Base-by-base conservation (phyloP, 1,284 basidiomycete genomes). In the Microbotryum intermedium region DNA sequence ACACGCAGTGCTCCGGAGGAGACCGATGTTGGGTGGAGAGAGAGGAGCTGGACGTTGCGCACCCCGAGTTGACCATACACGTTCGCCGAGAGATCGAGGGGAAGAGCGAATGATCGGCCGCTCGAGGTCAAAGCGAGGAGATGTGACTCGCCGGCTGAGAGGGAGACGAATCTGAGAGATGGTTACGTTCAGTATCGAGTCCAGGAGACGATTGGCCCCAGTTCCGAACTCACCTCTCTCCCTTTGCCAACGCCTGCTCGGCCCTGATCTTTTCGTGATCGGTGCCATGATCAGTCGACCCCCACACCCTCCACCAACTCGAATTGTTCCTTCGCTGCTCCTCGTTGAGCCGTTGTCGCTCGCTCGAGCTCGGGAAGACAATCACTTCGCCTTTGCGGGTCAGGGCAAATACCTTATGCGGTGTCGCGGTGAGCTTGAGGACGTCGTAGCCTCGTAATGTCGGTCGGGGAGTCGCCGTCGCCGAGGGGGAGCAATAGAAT, bases 61-160 rank as follows among this genome's bases (percentile, higher is more conserved):
- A 80, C 85, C 69, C 90, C 91, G 13, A 97, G 83, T 75, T 97
- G 93, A 1, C 90, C 88, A 73, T 85, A 83, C 1, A 80, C 77
- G 75, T 97, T 97, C n/a, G 85, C 91, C 9, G 81, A 76, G 56
- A 83, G 81, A 62, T 83, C 83, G 50, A 90, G 79, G 0, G 92
- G 88, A 62, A 89, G 83, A 0, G 84, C 82, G 72, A 89, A 93
- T 2, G 87, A 83, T 53, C 89, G 83, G 2, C 91, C 91, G 50
- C 81, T 78, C 28, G 84, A 87, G 3, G 91, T 91, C 13, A 94
- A 76, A 1, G 89, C 90, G 20, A 97, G 81, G 8, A 97, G 77
- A 73, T 97, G 93, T 71, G 89, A 82, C 23, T 78, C 74, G 9
- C 93, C 92, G 1, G 85, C 81, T 1, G 84, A 81, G 26, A 94